Evolutionary conservation across 768 basidiomycete genomes (phyloP).

Genomic region (Tulasnella sp.): DNA sequence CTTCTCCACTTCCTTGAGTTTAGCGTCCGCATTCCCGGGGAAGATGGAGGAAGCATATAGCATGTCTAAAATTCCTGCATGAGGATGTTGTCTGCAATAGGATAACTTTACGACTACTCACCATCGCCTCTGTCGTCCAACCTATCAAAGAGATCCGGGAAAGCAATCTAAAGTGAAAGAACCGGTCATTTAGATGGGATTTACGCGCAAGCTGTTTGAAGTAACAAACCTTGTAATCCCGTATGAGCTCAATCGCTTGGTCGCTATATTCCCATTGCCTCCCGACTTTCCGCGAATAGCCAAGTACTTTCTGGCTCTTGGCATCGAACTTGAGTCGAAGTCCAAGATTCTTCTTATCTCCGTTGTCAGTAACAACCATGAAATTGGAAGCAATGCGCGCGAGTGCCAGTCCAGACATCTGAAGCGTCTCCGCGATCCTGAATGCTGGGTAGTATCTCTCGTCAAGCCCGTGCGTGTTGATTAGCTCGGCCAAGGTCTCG

Average conservation of each 20-base stretch:
- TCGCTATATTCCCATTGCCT: constrained; percentile 93
- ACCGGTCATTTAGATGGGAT: neutral
- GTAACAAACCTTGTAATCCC: constrained; percentile 72
- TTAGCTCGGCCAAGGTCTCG: constrained; percentile 72
- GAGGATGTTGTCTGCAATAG: constrained; percentile 26
- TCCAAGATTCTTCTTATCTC: constrained; percentile 84
- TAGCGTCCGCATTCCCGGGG: constrained; percentile 67
- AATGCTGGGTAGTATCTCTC: constrained; percentile 78
- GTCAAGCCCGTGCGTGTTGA: constrained; percentile 50
- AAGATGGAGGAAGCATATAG: constrained; percentile 63
- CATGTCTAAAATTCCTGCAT: constrained; percentile 59
- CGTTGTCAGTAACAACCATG: constrained; percentile 78
- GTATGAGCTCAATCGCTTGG: constrained; percentile 77
- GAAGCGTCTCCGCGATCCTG: constrained; percentile 71
- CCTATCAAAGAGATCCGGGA: constrained; percentile 79
- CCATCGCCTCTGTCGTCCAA: constrained; percentile 77
- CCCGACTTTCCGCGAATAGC: constrained; percentile 84
- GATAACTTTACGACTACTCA: constrained; percentile 44
- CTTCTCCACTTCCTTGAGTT: constrained; percentile 72
- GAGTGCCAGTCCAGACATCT: constrained; percentile 75
- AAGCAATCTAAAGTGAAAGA: constrained; percentile 55
- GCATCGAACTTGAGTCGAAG: constrained; percentile 96
- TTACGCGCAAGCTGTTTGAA: neutral
- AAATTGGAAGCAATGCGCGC: constrained; percentile 93
- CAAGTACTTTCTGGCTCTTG: constrained; percentile 89